Evolutionary conservation across 164 flowering plant genomes (phyloP).

Genomic region (Cinnamomum chago): DNA sequence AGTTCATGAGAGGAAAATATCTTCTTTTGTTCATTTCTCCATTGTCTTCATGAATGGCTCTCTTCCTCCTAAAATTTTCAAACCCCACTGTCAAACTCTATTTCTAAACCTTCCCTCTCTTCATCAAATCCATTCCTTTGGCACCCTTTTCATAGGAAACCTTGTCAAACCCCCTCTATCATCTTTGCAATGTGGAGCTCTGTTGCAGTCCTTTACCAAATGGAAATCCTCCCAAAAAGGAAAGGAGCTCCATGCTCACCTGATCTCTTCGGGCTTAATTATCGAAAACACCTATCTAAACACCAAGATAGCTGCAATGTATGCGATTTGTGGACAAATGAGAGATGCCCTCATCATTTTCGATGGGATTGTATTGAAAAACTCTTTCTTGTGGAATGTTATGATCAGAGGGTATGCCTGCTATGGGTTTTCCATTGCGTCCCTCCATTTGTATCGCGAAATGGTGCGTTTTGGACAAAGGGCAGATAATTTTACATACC

Average conservation of each 20-base stretch:
- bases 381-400: slow-evolving; percentile 45
- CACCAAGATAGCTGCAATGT: slow-evolving; percentile 41
- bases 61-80: slow-evolving; percentile 19
- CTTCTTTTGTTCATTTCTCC: no score
- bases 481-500: slow-evolving; percentile 46
- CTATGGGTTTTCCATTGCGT: slow-evolving; percentile 16
- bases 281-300: slow-evolving; percentile 33
- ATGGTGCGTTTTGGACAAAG: slow-evolving; percentile 35
- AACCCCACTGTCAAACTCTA: background rate
- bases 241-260: slow-evolving; percentile 29
- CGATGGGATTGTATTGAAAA: slow-evolving; percentile 30
- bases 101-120: background rate
- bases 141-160: background rate
- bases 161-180: slow-evolving; percentile 10
- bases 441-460: slow-evolving; percentile 33
- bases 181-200: slow-evolving; percentile 28
- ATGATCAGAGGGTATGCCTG: slow-evolving; percentile 52
- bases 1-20: no score
- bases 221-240: slow-evolving; percentile 18
- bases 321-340: slow-evolving; percentile 30
- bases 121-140: background rate
- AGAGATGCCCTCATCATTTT: slow-evolving; percentile 25
- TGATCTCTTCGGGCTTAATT: slow-evolving; percentile 24
- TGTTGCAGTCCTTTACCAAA: slow-evolving; percentile 21
- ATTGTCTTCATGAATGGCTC: slow-evolving; percentile 14